Base-by-base conservation (phyloP, 2,329 filamentous ascomycete genomes). In the Raffaelea ambrosiae region DNA sequence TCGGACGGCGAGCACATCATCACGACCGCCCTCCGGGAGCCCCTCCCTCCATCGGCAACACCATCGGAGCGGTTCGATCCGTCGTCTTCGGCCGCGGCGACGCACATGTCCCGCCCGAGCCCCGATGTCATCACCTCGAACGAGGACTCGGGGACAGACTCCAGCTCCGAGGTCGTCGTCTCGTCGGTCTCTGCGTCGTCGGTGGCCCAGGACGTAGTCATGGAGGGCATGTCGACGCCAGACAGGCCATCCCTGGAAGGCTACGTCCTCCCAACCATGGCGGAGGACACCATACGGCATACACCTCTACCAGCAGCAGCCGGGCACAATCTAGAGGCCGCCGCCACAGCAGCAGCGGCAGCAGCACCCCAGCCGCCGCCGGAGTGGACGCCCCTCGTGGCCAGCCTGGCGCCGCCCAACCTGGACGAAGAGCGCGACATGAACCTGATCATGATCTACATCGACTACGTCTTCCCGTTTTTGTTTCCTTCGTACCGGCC, bases 401-500 rank as follows among this genome's bases (percentile, higher is more conserved):
- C 48, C 2, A 23, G 18, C 18, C 31, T 52, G 9, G 41, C 40
- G 18, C 38, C 40, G 41, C 53, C 45, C 5, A 47, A 21, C 19
- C 18, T 51, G 7, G 49, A 53, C 3, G 35, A 52, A 10, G 59
- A 62, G 20, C 44, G 40, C 4, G 60, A 62, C 16, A 50, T 60
- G 9, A 54, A 60, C 56, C 68, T 73, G 40, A 62, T 76, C 48
- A 77, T 79, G 71, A 69, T 77, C 48, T 83, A 81, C 57, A 66
- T 83, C 41, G 79, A 84, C 58, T 73, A 77, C 52, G 68, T 82
- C 19, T 73, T 83, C 51, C 79, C 80, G 2, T 77, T 81, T 53
- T 62, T 83, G 1, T 83, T 79, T 56, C 81, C 81, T 3, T 77
- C 81, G 58, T 83, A 83, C 60, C 70, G 70, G 3, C 79, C 80